These are phyloP conservation scores for Aspergillus biplanus DNA, from an alignment of 495 filamentous ascomycete genomes.

Conservation along the genomic window DNA sequence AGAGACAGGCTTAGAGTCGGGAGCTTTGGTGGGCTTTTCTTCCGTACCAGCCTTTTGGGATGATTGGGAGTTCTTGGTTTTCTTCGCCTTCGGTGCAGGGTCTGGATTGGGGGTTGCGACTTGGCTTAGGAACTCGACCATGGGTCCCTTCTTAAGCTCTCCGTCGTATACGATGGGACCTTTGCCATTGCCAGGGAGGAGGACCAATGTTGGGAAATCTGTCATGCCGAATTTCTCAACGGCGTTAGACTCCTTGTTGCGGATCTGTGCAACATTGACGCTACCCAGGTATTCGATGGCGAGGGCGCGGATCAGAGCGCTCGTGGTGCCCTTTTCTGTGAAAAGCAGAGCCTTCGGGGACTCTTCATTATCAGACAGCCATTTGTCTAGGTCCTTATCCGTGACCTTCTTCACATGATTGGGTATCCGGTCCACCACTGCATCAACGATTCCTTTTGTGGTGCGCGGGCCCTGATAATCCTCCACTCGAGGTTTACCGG, in stretches of 20 bases:
- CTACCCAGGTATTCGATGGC: slow-evolving; percentile 90
- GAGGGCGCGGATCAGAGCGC: slow-evolving; percentile 77
- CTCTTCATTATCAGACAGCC: slow-evolving; percentile 72
- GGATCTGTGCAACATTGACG: slow-evolving; percentile 81
- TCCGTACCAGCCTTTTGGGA: slow-evolving; percentile 38
- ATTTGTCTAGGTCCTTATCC: slow-evolving; percentile 78
- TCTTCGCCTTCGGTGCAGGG: slow-evolving; percentile 54
- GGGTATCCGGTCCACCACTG: slow-evolving; percentile 83
- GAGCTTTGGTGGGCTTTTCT: slow-evolving; percentile 48
- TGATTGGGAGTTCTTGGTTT: slow-evolving; percentile 49
- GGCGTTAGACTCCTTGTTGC: slow-evolving; percentile 76
- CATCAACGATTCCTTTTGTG: slow-evolving; percentile 85
- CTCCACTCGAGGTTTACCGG: slow-evolving; percentile 81
- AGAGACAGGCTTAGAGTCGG: slow-evolving; percentile 40
- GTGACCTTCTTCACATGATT: slow-evolving; percentile 85
- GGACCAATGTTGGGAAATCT: slow-evolving; percentile 78
- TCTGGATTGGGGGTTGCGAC: slow-evolving; percentile 75
- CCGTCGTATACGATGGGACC: slow-evolving; percentile 77
- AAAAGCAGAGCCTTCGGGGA: slow-evolving; percentile 88
- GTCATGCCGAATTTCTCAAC: slow-evolving; percentile 75
- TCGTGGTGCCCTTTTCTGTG: slow-evolving; percentile 89
- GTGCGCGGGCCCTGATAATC: slow-evolving; percentile 87
- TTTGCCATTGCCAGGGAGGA: slow-evolving; percentile 73
- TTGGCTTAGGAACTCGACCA: slow-evolving; percentile 83
- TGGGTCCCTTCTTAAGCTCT: slow-evolving; percentile 80